Evolutionary conservation across 164 flowering plant species (phyloP), one percentile per base, ranked within the genome.

Genomic region (Liquidambar formosana): DNA sequence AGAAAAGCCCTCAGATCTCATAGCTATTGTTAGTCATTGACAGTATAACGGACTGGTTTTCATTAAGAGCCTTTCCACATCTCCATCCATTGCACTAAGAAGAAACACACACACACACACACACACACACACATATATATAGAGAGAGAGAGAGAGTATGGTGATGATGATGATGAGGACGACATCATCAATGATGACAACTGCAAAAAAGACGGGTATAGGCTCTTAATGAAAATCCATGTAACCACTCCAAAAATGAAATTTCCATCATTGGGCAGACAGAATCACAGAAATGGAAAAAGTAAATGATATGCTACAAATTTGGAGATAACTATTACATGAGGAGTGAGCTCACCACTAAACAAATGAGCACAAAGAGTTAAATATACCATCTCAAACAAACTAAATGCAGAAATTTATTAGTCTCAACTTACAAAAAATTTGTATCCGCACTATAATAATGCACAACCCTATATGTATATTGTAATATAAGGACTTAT

Each of bases 1-100:
- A 2, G 21, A 73, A 15, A 54, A 33, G 72, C 77, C 77, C 69
- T 74, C 77, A 74, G 77, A 68, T 74, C 77, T 74, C 77, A 74
- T 74, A 68, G 77, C 77, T 68, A 68, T 15, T 25, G 0, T 25
- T 3, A 15, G 33, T 74, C 69, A 57, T 48, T 43, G 43, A 4
- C 48, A 43, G 64, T 18, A 45, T 2, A 45, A 14, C 16, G 10
- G 8, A 43, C 9, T 43, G 60, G 57, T 68, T 48, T 49, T 64
- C 69, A 48, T 28, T 56, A 64, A 46, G 48, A 74, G 72, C 77
- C 77, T 51, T 46, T 57, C n/a, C 45, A 21, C 26, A 64, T 14
- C 53, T 45, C 10, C 43, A 69, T 14, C 67, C 51, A 53, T 27
- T n/a, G 19, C 19, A 9, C n/a, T 19, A 44, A 22, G 57, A 18